Base-by-base conservation (phyloP, 257 asterid species). In the Solanum appendiculatum region DNA sequence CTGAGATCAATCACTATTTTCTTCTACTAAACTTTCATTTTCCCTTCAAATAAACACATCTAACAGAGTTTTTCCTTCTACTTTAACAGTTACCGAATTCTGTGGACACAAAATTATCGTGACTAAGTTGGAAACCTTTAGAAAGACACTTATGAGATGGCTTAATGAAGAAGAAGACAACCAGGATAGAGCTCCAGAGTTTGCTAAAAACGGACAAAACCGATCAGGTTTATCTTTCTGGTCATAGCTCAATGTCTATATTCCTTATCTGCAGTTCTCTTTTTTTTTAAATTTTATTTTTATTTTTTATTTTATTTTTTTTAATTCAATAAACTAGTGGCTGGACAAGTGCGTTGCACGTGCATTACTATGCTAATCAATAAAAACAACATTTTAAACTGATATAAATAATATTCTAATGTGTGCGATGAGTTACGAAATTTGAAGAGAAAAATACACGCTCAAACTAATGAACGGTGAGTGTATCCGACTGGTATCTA, bases 131-230 rank as follows among this genome's bases (percentile, higher is more conserved):
- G 98, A 94, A 88, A 93, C 90, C 86, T 96, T 96, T 86, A 93
- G 98, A 87, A 94, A 96, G 93, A 96, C 98, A 23, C 95, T 95
- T 73, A 91, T 94, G 98, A 91, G 93, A 48, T 96, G 97, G 2
- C 99, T 94, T 56, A 94, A 94, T 89, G 99, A 96, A 10, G 98
- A 94, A 37, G 97, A 96, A 25, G 98, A 92, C 58, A 91, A 87
- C 85, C 86, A 94, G 20, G 94, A 92, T 69, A 87, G 88, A 86
- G 92, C 88, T 78, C 88, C 90, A 70, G 87, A 81, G 88, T 87
- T 86, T 85, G 89, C 86, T 18, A 84, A 87, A 31, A 56, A 16
- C 84, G 89, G 75, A 34, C 88, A 86, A 13, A 89, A 86, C 89
- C 87, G 60, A 84, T 60, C 83, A 82, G 97, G 98, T 93, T 83